Conservation (phyloP, 805 yeast genomes). For the Kazachstania africana region DNA sequence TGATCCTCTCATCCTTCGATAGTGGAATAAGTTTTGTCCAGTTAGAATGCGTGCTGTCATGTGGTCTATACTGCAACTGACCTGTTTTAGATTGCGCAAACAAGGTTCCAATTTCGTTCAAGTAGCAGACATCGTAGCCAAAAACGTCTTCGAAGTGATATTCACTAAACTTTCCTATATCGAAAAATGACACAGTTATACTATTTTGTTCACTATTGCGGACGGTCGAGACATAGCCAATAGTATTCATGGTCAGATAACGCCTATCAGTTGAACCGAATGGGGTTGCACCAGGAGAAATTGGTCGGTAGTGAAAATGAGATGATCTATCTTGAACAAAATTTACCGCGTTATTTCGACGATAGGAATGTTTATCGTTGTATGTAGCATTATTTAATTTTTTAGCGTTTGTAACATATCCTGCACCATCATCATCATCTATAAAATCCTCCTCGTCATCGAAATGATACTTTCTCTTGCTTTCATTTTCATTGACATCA, state of each 20-base stretch:
- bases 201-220: slow-evolving; percentile 47
- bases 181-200: slow-evolving; percentile 82
- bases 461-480: slow-evolving; percentile 21
- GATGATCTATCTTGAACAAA: too few species aligned
- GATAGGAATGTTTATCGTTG: neutral
- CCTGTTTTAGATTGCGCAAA: slow-evolving; percentile 42
- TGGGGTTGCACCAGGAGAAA: slow-evolving; percentile 83
- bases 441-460: slow-evolving; percentile 34
- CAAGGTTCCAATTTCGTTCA: slow-evolving; percentile 55
- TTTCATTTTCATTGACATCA: too few species aligned
- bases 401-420: slow-evolving; percentile 21
- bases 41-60: slow-evolving; percentile 45
- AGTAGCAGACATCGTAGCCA: slow-evolving; percentile 62
- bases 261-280: slow-evolving; percentile 56
- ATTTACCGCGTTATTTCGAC: too few species aligned
- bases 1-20: slow-evolving; percentile 42
- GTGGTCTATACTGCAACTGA: slow-evolving; percentile 55
- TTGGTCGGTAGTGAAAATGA: slow-evolving; percentile 39
- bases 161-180: slow-evolving; percentile 60
- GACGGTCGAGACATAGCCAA: slow-evolving; percentile 77
- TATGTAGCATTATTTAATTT: neutral
- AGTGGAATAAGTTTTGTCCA: slow-evolving; percentile 63
- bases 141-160: slow-evolving; percentile 74
- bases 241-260: slow-evolving; percentile 65
- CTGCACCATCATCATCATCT: slow-evolving; percentile 54